Percentiles rank a stretch among this genome's conserved stretches.
phyloP scores from a whole-genome alignment of 192 early-diverging fungal species.

The Coemansia sp. region DNA sequence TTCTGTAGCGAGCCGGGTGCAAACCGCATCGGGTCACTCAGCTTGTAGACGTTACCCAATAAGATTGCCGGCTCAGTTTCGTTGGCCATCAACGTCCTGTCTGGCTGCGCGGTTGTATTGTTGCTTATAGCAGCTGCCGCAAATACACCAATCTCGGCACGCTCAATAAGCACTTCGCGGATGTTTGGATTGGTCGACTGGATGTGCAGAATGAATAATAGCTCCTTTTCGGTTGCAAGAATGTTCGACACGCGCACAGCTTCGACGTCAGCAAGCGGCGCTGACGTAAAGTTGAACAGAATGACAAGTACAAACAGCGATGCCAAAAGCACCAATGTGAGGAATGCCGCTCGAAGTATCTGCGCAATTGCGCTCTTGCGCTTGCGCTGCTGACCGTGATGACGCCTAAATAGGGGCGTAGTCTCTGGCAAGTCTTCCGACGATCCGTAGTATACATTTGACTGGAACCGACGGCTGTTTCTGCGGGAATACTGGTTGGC shows the following conservation, averaged over 20 bases:
- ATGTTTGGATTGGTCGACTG: slow-evolving; percentile 57
- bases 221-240: slow-evolving; percentile 64
- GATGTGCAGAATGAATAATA: slow-evolving; percentile 65
- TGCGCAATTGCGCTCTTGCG: slow-evolving; percentile 24
- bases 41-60: slow-evolving; percentile 47
- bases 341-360: slow-evolving; percentile 16
- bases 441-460: slow-evolving; percentile 47
- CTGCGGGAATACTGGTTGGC: slow-evolving; percentile 43
- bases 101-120: slow-evolving; percentile 4
- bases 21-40: slow-evolving; percentile 52
- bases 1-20: slow-evolving; percentile 30
- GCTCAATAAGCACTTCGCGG: slow-evolving; percentile 57
- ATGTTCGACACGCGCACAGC: slow-evolving; percentile 56
- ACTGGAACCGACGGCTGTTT: slow-evolving; percentile 44
- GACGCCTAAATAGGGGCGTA: slow-evolving; percentile 48
- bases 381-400: slow-evolving; percentile 38
- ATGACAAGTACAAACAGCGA: slow-evolving; percentile 39
- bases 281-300: slow-evolving; percentile 51
- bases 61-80: slow-evolving; percentile 43
- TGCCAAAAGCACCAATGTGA: slow-evolving; percentile 22
- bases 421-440: slow-evolving; percentile 50
- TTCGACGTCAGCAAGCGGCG: slow-evolving; percentile 49
- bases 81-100: slow-evolving; percentile 16
- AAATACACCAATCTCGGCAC: slow-evolving; percentile 63
- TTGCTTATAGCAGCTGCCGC: slow-evolving; percentile 50